Base-by-base conservation (phyloP, 75 land plant genomes). In the Pinus albicaulis region DNA sequence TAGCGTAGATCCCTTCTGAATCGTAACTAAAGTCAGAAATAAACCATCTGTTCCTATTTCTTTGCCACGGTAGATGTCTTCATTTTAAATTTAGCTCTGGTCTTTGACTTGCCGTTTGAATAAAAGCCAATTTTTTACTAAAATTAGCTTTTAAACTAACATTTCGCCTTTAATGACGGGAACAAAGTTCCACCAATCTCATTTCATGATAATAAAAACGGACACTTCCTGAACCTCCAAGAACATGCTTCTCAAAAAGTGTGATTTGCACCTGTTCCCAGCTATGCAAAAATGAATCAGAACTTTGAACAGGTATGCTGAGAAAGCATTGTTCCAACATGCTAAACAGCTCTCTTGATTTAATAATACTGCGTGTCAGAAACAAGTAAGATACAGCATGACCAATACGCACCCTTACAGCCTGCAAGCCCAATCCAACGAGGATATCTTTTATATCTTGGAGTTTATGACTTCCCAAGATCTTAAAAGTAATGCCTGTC, bases 241-340 rank as follows among this genome's bases (percentile, higher is more conserved):
- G 78, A 26, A 82, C 72, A 65, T 77, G 69, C 53, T 82, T 75
- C 57, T 86, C 80, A 57, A 89, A 87, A 11, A 77, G 62, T 12
- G 76, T 72, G 14, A 84, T 76, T 73, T 89, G 91, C 68, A 81
- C 71, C 57, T 80, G 85, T 84, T 89, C 91, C 88, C 88, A 89
- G 72, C 90, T 88, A 48, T 55, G 72, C n/a, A 88, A 55, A 69
- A 64, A 64, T 61, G 70, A 38, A 28, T 38, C 44, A 10, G 48
- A 78, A 56, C 57, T 52, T 64, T 61, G 31, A 75, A 38, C 57
- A 75, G 74, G 20, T 59, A 34, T 74, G 69, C 20, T 15, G 22
- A 72, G 71, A 76, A 65, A 76, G 74, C 24, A 59, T 16, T 79
- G 25, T 48, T 60, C 34, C 36, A 89, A 68, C 19, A 82, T 69